Conservation (phyloP, 2,329 filamentous ascomycete species). For the Trichophyton simii region DNA sequence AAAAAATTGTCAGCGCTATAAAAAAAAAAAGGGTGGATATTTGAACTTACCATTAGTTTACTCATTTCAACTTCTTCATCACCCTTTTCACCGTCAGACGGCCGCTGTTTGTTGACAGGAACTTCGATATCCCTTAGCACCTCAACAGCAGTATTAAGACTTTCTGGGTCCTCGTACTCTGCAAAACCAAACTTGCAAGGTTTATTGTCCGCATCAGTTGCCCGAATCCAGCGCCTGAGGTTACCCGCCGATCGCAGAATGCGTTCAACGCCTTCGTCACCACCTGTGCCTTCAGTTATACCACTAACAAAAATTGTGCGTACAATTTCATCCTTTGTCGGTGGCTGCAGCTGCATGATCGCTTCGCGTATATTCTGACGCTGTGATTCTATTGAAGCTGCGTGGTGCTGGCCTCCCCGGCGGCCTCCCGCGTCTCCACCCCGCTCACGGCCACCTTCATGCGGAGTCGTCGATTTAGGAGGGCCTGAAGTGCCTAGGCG, state of each 20-base stretch:
- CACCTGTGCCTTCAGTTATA: conserved; percentile 64
- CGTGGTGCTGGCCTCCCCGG: conserved; percentile 46
- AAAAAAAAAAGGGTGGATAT: not conserved
- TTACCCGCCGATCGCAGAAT: conserved; percentile 66
- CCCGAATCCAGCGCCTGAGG: conserved; percentile 74
- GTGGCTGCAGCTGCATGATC: conserved; percentile 62
- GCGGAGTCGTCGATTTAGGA: conserved; percentile 44
- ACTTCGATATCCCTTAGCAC: conserved; percentile 71
- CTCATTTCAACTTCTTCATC: conserved; percentile 51
- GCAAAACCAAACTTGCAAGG: conserved; percentile 86
- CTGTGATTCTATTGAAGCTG: conserved; percentile 50
- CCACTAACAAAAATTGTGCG: conserved; percentile 83
- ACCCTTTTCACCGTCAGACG: conserved; percentile 28
- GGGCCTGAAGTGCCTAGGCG: conserved; percentile 66
- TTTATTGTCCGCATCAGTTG: conserved; percentile 65
- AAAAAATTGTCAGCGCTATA: conserved; percentile 15
- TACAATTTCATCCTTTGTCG: conserved; percentile 79
- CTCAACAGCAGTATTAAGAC: conserved; percentile 71
- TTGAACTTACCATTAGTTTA: conserved; percentile 47
- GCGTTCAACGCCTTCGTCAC: conserved; percentile 65
- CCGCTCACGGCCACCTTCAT: conserved; percentile 34
- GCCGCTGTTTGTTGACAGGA: conserved; percentile 61
- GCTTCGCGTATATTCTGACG: conserved; percentile 55
- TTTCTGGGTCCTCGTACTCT: conserved; percentile 84
- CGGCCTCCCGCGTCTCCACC: conserved; percentile 34